phyloP scores from a whole-genome alignment of 352 stramenopile species.

The Globisporangium yorkense region DNA sequence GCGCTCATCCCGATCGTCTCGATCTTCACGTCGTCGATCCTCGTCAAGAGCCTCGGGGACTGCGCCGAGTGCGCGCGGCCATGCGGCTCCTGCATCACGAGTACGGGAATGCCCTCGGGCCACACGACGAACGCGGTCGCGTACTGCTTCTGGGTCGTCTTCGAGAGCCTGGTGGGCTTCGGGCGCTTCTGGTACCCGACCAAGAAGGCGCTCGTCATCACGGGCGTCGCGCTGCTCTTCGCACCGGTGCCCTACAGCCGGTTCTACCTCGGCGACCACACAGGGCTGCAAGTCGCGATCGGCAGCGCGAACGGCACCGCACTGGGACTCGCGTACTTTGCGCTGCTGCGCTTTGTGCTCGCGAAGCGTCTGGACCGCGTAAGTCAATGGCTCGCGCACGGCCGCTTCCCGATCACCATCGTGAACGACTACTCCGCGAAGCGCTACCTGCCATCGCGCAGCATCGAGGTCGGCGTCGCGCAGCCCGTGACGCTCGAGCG shows the following conservation, averaged over 20 bases:
- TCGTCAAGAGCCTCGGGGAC: slow-evolving; percentile 35
- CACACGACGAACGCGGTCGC: slow-evolving; percentile 48
- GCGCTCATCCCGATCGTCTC: slow-evolving; percentile 43
- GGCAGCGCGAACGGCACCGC: slow-evolving; percentile 32
- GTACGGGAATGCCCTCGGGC: slow-evolving; percentile 43
- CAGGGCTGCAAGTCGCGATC: slow-evolving; percentile 37
- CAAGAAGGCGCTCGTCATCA: slow-evolving; percentile 15
- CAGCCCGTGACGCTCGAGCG: background rate
- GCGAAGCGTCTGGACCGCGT: slow-evolving; percentile 11
- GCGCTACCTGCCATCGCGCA: background rate
- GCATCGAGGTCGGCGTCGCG: background rate
- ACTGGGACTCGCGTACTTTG: slow-evolving; percentile 39
- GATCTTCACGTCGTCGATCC: slow-evolving; percentile 31
- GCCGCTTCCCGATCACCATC: slow-evolving; percentile 3
- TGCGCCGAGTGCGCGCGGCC: slow-evolving; percentile 42
- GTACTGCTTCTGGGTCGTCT: slow-evolving; percentile 37
- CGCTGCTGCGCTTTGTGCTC: slow-evolving; percentile 29
- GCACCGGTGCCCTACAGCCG: slow-evolving; percentile 47
- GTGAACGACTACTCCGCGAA: slow-evolving; percentile 9
- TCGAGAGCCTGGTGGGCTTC: slow-evolving; percentile 34
- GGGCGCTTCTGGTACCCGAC: slow-evolving; percentile 18
- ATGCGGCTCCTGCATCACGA: slow-evolving; percentile 40
- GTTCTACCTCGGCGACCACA: slow-evolving; percentile 57
- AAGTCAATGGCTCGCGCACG: slow-evolving; percentile 3
- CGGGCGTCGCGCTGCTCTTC: slow-evolving; percentile 25